Conservation (phyloP, 2,329 filamentous ascomycete genomes). For the Pseudocercospora eumusae region DNA sequence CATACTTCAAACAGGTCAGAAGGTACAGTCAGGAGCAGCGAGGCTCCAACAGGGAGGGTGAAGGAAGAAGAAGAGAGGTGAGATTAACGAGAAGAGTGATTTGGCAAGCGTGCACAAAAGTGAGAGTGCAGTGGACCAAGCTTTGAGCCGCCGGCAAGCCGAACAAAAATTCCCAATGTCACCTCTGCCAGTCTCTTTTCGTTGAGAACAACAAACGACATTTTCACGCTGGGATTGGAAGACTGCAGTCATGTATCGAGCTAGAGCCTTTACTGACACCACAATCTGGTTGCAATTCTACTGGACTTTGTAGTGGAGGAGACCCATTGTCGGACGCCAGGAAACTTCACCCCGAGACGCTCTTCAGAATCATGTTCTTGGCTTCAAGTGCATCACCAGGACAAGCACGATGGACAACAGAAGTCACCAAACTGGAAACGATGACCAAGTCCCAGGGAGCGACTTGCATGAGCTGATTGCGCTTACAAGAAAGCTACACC, state of each 20-base stretch:
- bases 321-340: background rate
- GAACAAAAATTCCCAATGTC: conserved; percentile 7
- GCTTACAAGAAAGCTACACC: background rate
- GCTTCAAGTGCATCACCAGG: background rate
- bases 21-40: background rate
- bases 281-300: background rate
- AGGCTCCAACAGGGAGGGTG: background rate
- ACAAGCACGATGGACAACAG: background rate
- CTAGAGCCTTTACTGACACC: background rate
- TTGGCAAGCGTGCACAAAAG: background rate
- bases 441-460: background rate
- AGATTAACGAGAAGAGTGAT: background rate
- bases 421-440: background rate
- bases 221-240: background rate
- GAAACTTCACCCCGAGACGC: background rate
- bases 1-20: conserved; percentile 1
- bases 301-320: background rate
- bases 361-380: background rate
- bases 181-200: conserved; percentile 11
- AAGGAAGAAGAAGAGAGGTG: background rate
- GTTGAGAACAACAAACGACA: background rate
- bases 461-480: background rate
- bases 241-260: background rate
- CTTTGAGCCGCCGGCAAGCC: background rate
- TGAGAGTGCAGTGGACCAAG: background rate